These are phyloP conservation scores for Lepidium didymum DNA, from an alignment of 345 rosid genomes.

Conservation along the genomic window DNA sequence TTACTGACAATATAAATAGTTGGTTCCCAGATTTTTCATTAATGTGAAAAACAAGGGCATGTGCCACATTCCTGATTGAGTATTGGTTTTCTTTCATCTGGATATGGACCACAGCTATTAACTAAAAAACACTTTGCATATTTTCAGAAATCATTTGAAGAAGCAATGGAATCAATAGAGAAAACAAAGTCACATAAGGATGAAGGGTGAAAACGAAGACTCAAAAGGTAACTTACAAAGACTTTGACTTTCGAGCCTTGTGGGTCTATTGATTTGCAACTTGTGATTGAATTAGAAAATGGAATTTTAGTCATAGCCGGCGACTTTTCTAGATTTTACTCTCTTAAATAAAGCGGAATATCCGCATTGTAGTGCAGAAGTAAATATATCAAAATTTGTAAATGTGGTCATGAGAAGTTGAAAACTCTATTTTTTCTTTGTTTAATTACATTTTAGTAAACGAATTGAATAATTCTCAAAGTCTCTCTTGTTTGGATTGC, in stretches of 20 bases:
- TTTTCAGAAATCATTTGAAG: conserved; percentile 85
- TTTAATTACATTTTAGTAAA: not conserved
- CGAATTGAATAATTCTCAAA: not conserved
- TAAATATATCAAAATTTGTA: not conserved
- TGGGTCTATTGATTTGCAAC: not conserved
- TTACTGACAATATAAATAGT: not conserved
- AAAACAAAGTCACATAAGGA: conserved; percentile 42
- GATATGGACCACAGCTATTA: not conserved
- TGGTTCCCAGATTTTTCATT: not conserved
- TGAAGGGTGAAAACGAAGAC: conserved; percentile 20
- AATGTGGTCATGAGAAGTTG: not conserved
- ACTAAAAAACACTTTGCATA: not conserved
- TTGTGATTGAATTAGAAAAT: not conserved
- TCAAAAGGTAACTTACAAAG: conserved; percentile 10
- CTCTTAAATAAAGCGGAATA: not conserved
- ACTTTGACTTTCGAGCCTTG: not conserved
- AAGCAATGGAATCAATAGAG: conserved; percentile 62
- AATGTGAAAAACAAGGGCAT: not conserved
- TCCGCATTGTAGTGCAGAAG: not conserved
- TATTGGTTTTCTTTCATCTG: not conserved
- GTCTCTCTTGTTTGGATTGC: not conserved
- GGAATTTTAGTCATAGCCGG: not conserved
- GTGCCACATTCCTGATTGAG: not conserved
- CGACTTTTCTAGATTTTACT: not conserved
- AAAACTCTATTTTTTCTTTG: not conserved